phyloP scores from a whole-genome alignment of 306 rosid genomes.

The Quercus mongolica region DNA sequence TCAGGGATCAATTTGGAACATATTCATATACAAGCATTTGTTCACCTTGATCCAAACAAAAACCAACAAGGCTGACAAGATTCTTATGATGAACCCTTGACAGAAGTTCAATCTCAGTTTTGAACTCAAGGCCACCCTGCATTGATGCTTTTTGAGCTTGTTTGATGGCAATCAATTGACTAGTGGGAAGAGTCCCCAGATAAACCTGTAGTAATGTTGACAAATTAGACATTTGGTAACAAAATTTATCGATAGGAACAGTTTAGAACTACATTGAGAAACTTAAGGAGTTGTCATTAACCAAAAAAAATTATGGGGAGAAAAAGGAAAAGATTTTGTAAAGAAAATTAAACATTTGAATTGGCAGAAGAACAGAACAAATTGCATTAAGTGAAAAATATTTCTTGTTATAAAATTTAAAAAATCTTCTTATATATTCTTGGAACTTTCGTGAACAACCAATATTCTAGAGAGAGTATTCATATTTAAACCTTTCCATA shows the following conservation, averaged over 20 bases:
- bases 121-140: constrained; percentile 43
- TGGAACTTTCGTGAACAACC: not conserved
- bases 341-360: too few relatives aligned
- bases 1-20: constrained; percentile 40
- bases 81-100: constrained; percentile 59
- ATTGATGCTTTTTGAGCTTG: constrained; percentile 34
- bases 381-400: too few relatives aligned
- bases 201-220: constrained; percentile 29
- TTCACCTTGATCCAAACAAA: constrained; percentile 50
- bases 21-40: constrained; percentile 48
- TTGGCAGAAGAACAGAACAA: too few relatives aligned
- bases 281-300: not conserved
- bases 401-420: too few relatives aligned
- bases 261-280: not conserved
- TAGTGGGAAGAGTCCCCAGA: constrained; percentile 33
- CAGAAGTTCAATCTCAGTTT: constrained; percentile 51
- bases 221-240: not conserved
- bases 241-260: not conserved
- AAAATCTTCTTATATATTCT: too few relatives aligned
- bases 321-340: too few relatives aligned
- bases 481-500: constrained; percentile 47
- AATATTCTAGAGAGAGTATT: not conserved
- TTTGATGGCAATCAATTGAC: constrained; percentile 45
- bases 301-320: too few relatives aligned
- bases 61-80: constrained; percentile 47